Conservation (phyloP, 257 asterid species). For the Anisodus acutangulus region DNA sequence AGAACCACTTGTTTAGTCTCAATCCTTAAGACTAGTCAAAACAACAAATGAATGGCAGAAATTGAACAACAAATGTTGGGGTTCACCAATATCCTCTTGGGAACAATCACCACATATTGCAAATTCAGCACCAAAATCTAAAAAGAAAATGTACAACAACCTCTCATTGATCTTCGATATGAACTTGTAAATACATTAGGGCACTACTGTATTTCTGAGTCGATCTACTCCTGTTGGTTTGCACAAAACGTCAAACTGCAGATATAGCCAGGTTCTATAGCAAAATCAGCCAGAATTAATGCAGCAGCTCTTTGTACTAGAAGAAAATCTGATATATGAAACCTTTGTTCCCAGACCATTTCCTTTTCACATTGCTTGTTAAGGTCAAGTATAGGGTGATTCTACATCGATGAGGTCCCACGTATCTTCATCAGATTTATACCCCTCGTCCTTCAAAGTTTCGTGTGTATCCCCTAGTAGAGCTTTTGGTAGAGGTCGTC, state of each 20-base stretch:
- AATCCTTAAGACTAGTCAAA: neutral
- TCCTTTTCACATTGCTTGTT: neutral
- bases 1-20: no score
- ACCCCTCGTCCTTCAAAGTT: slow-evolving; percentile 36
- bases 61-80: slow-evolving; percentile 1
- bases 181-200: neutral
- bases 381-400: slow-evolving; percentile 51
- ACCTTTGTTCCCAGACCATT: neutral
- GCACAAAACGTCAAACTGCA: neutral
- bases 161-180: neutral
- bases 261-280: neutral
- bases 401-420: slow-evolving; percentile 56
- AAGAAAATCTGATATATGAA: neutral
- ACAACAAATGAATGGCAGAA: neutral
- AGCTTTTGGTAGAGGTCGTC: slow-evolving; percentile 45
- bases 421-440: slow-evolving; percentile 53
- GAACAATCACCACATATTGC: slow-evolving; percentile 22
- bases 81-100: slow-evolving; percentile 7
- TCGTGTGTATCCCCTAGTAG: slow-evolving; percentile 31
- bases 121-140: slow-evolving; percentile 4
- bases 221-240: neutral
- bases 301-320: neutral
- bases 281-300: neutral
- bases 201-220: neutral
- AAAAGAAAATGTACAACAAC: neutral